Base-by-base conservation (phyloP, 331 rosid genomes). In the Pyrus hybrid region DNA sequence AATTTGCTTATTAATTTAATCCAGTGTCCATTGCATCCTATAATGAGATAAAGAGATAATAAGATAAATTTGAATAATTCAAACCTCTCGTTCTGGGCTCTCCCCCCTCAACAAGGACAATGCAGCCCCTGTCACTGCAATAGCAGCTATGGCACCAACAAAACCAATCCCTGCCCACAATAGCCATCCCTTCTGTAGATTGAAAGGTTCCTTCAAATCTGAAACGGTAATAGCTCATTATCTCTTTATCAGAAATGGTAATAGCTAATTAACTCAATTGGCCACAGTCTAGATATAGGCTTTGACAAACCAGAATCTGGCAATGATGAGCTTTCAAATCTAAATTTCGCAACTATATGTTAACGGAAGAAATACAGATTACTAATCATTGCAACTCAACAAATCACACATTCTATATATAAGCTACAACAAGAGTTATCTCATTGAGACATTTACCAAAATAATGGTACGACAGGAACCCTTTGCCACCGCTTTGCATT, bases 111-210 rank as follows among this genome's bases (percentile, higher is more conserved):
- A 89, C 65, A 83, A 83, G 68, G 97, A 86, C 80, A 80, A 47
- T 10, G 78, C 93, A 60, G 77, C 89, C 79, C 99, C 99, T 11
- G 92, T 87, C 79, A 85, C 86, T 21, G 92, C 86, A 70, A 90
- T 87, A 73, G 93, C 85, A 71, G 76, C 56, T 23, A 95, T 20
- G 56, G 97, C 97, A 80, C 90, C 97, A 35, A 41, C 86, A 76
- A 95, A 93, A 77, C 99, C 99, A 77, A 89, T 65, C 74, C 89
- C 99, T 18, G 96, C 99, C 97, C 97, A 95, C 84, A 95, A 83
- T 70, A 95, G 90, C 99, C 99, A 95, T 63, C 99, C 99, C 71
- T 86, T 91, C 79, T 79, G 89, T 70, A 89, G 91, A 87, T 71
- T 88, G 75, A 95, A 83, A 68, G 97, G 99, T 8, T 89, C 87